phyloP scores from a whole-genome alignment of 768 basidiomycete genomes.

The Austroboletus festivus region DNA sequence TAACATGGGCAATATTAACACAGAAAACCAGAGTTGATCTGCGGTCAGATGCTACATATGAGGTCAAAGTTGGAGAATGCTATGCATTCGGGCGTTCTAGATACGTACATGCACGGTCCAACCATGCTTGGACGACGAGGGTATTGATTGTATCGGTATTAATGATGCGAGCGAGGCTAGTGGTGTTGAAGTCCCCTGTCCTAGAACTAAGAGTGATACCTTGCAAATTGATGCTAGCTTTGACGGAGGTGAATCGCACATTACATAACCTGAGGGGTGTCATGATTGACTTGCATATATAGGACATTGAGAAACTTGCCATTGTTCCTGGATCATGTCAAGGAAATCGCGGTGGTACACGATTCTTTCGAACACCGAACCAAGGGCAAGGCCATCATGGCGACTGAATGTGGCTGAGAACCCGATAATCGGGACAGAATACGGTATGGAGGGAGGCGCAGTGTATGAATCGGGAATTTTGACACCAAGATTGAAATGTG shows the following conservation, averaged over 20 bases:
- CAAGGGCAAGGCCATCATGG: slow-evolving; percentile 86
- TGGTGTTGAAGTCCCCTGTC: slow-evolving; percentile 80
- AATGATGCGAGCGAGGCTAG: slow-evolving; percentile 74
- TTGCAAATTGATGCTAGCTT: slow-evolving; percentile 67
- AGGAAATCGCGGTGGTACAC: slow-evolving; percentile 91
- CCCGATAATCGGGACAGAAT: slow-evolving; percentile 79
- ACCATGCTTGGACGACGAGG: slow-evolving; percentile 78
- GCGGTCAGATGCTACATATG: slow-evolving; percentile 44
- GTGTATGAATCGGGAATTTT: slow-evolving; percentile 47
- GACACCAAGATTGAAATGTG: slow-evolving; percentile 73
- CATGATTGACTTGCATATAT: background rate
- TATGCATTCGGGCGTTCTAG: background rate
- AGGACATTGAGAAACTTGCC: slow-evolving; percentile 42
- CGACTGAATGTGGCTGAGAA: slow-evolving; percentile 95
- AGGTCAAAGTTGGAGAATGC: slow-evolving; percentile 3
- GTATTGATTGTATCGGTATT: slow-evolving; percentile 78
- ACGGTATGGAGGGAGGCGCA: slow-evolving; percentile 35
- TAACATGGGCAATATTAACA: slow-evolving; percentile 79
- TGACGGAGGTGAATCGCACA: slow-evolving; percentile 81
- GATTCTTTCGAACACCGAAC: slow-evolving; percentile 84
- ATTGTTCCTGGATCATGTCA: slow-evolving; percentile 90
- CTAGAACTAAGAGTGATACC: slow-evolving; percentile 60
- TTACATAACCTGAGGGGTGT: slow-evolving; percentile 66
- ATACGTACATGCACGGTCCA: slow-evolving; percentile 74
- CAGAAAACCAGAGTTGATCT: slow-evolving; percentile 93